Base-by-base conservation (phyloP, 2,329 filamentous ascomycete species). In the Neopestalotiopsis rosae region DNA sequence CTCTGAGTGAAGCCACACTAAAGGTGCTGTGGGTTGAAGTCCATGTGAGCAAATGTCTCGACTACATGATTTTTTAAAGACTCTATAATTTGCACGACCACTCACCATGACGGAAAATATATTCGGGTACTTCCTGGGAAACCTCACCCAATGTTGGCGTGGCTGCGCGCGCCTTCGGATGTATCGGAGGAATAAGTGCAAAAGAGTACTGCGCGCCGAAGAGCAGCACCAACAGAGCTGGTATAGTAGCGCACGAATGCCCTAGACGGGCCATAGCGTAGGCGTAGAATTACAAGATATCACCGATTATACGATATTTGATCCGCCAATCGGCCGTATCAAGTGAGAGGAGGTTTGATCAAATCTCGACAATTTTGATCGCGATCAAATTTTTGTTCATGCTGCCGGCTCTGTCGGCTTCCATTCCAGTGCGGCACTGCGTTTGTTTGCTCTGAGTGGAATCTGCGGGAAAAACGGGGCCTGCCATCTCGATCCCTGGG, bases 1-100 rank as follows among this genome's bases (percentile, higher is more conserved):
- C 45, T 65, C 40, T 20, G 62, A 65, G 24, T 65, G 62, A n/a
- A 65, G 62, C 42, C 62, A 40, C 17, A 65, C 62, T 14, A 65
- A 24, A 12, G 62, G 38, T 7, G 62, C 62, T 65, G 14, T 5
- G 24, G 24, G 24, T 38, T 65, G 40, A 45, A 30, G 42, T 14
- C 30, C 24, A 17, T 24, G 24, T 32, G 12, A 49, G 24, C 24
- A 17, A 10, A 52, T 59, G 24, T 5, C 57, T 24, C 5, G 9
- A 34, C 14, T 9, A 13, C 20, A 34, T 30, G 9, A 13, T 1
- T 14, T 14, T 14, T 2, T 4, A 6, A 14, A 20, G 1, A 32
- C 13, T 28, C 62, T 13, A 14, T 9, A 9, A 65, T 30, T 45
- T 24, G 20, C 10, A 24, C 1, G 2, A 45, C 9, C 20, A 9